Base-by-base conservation (phyloP, 2,329 filamentous ascomycete genomes). In the Periconia sp. region DNA sequence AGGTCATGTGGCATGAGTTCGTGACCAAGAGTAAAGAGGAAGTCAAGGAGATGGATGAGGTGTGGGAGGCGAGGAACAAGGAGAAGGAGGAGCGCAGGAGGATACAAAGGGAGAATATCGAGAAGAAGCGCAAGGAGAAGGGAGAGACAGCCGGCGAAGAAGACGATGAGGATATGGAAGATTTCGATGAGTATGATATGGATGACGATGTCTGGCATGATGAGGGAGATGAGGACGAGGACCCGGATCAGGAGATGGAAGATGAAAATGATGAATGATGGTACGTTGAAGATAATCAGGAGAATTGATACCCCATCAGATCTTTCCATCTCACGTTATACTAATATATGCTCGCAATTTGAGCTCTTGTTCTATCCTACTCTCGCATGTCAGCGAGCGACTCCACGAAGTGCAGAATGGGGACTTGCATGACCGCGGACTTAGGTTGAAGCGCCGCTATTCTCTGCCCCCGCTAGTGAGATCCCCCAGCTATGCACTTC, bases 1-100 rank as follows among this genome's bases (percentile, higher is more conserved):
- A 90, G 68, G 82, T 96, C 43, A 89, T 99, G 88, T 99, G 94
- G 94, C 94, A 99, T 70, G 91, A 96, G 66, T 95, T 90, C 65
- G 85, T 97, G 39, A 83, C 86, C 66, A 99, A 99, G 79, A 84
- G 83, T 5, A 84, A 84, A 57, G 80, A 83, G 13, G 92, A 99
- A 69, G 75, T 90, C 43, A 82, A 85, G 64, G 83, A 87, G 52
- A 73, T 96, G 57, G 92, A 97, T 57, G 83, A 86, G 74, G 81
- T 83, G 56, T 97, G 94, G 89, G 86, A 91, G 56, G 75, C 87
- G 72, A 81, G 83, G 61, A 80, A 82, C 43, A 83, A 85, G 60
- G 88, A 94, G 68, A 96, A 95, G 76, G 92, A 92, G 43, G 83
- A 83, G 42, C 79, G 94, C 53, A 87, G 84, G 73, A 86, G 86